phyloP scores from a whole-genome alignment of 2,329 filamentous ascomycete genomes.

The Aspergillus aculeatinus region DNA sequence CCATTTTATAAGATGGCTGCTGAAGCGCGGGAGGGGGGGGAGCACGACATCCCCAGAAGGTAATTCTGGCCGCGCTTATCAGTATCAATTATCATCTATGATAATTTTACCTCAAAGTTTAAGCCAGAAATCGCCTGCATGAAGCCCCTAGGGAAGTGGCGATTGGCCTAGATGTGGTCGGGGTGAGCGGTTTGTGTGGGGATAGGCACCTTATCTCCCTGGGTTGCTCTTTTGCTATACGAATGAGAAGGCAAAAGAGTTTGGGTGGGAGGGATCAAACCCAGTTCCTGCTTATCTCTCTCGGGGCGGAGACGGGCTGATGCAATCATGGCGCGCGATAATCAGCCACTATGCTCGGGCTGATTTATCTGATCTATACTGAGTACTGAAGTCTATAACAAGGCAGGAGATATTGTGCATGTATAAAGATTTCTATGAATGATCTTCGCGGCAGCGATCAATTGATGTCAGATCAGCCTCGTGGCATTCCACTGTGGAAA shows the following conservation, averaged over 20 bases:
- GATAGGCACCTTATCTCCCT: neutral
- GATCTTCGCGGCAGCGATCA: too few species aligned
- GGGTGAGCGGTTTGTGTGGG: neutral
- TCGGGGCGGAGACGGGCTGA: neutral
- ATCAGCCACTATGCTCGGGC: slow-evolving; percentile 5
- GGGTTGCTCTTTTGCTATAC: neutral
- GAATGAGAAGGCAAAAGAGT: neutral
- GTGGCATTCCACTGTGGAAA: slow-evolving; percentile 3
- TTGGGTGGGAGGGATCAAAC: neutral
- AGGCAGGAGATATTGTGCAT: neutral
- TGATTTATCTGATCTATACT: too few species aligned
- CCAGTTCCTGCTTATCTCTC: neutral
- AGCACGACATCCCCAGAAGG: neutral
- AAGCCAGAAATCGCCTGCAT: neutral
- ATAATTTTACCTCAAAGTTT: neutral
- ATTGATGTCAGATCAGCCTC: neutral
- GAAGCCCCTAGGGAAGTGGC: neutral
- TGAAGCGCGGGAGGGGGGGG: neutral
- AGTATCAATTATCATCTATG: neutral
- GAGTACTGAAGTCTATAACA: too few species aligned
- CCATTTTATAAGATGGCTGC: neutral
- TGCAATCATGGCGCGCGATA: slow-evolving; percentile 1
- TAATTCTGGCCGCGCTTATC: neutral
- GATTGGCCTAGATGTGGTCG: neutral
- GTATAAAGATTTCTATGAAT: neutral